phyloP scores from a whole-genome alignment of 208 protist species.

The Novymonas esmeraldas region DNA sequence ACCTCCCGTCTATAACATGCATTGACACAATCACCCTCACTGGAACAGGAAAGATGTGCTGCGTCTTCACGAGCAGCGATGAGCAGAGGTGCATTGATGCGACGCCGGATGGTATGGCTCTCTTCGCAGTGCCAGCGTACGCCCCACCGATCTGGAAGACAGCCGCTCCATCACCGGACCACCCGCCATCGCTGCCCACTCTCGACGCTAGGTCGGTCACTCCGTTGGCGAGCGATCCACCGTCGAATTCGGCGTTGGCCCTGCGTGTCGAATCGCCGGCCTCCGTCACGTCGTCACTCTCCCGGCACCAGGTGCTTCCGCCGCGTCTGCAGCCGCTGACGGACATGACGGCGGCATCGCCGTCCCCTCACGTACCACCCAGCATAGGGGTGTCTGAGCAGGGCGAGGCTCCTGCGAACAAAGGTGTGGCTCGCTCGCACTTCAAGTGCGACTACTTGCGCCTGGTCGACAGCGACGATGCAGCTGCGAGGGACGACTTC shows the following conservation, averaged over 20 bases:
- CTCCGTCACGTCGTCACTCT: not conserved
- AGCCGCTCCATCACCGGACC: constrained; percentile 1
- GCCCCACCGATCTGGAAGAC: constrained; percentile 78
- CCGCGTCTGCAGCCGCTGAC: constrained; percentile 6
- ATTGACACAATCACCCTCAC: constrained; percentile 69
- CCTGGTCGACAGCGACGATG: constrained; percentile 29
- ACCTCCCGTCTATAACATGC: constrained; percentile 53
- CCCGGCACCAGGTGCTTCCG: not conserved
- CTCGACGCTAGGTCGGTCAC: not conserved
- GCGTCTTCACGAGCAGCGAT: constrained; percentile 56
- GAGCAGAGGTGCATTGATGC: constrained; percentile 75
- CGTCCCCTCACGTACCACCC: not conserved
- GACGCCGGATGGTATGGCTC: constrained; percentile 60
- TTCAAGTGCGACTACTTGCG: constrained; percentile 33
- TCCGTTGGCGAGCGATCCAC: not conserved
- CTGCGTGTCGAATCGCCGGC: not conserved
- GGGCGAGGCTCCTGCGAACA: not conserved
- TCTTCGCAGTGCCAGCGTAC: constrained; percentile 87
- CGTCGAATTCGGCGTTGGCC: not conserved
- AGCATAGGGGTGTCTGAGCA: not conserved
- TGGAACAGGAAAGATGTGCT: constrained; percentile 51
- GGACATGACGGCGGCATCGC: not conserved
- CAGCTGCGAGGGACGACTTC: not conserved
- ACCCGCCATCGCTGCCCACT: not conserved
- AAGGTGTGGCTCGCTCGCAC: not conserved